These are phyloP conservation scores for Solanum rostratum DNA, from an alignment of 257 asterid genomes.

Conservation along the genomic window DNA sequence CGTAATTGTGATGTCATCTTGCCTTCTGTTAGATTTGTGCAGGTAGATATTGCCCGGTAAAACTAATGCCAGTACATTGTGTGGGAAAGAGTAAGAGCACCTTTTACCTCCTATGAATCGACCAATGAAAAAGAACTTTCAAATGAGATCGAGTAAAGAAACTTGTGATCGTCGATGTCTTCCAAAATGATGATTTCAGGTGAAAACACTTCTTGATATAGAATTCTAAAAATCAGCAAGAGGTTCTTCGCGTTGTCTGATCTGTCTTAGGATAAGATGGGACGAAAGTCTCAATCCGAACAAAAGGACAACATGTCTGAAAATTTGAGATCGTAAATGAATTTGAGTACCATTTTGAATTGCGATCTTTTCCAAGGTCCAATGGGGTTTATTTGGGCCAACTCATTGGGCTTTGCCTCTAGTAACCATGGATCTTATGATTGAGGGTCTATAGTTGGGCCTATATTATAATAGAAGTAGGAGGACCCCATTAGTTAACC, in stretches of 20 bases:
- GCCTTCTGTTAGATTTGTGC: not conserved
- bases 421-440: not conserved
- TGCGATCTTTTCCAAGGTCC: not conserved
- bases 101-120: not conserved
- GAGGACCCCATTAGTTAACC: not conserved
- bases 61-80: not conserved
- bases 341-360: not conserved
- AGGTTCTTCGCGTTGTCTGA: no score
- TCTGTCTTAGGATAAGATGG: not conserved
- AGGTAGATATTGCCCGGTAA: no score
- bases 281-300: not conserved
- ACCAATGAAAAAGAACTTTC: not conserved
- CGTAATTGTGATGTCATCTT: no score
- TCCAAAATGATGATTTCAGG: not conserved
- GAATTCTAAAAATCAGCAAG: not conserved
- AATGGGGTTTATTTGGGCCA: not conserved
- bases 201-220: not conserved
- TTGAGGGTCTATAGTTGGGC: not conserved
- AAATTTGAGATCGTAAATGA: not conserved
- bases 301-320: fast-evolving
- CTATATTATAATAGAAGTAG: not conserved
- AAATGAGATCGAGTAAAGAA: not conserved
- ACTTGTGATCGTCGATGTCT: not conserved
- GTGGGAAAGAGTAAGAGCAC: not conserved
- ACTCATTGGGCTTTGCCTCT: not conserved